phyloP scores from a whole-genome alignment of 2,329 filamentous ascomycete genomes.

The Colletotrichum abscissum region DNA sequence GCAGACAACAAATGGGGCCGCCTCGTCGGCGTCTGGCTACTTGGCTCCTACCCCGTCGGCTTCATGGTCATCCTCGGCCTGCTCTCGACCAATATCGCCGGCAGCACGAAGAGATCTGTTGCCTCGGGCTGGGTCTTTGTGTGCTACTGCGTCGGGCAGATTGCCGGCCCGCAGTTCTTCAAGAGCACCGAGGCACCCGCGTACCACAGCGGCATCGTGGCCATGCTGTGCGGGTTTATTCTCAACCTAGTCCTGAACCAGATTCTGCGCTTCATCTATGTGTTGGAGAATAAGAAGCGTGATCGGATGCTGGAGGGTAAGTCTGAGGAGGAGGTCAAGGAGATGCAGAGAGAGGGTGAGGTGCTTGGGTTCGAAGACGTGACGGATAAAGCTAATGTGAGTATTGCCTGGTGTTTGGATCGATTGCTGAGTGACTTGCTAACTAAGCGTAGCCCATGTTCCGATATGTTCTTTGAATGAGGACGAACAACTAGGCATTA shows the following conservation, averaged over 20 bases:
- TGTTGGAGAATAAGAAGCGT: constrained; percentile 21
- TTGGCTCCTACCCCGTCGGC: constrained; percentile 29
- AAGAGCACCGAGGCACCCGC: constrained; percentile 35
- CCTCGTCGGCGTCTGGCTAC: constrained; percentile 26
- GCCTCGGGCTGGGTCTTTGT: constrained; percentile 45
- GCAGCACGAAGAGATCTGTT: constrained; percentile 43
- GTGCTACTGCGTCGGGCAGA: constrained; percentile 45
- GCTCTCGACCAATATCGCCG: constrained; percentile 44
- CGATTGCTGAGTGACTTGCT: neutral
- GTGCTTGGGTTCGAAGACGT: constrained; percentile 49
- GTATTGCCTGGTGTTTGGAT: neutral
- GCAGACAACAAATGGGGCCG: constrained; percentile 32
- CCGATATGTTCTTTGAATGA: constrained; percentile 19
- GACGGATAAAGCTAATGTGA: constrained; percentile 48
- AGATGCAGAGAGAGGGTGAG: constrained; percentile 28
- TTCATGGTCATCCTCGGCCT: constrained; percentile 32
- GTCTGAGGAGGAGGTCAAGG: constrained; percentile 26
- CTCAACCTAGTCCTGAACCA: constrained; percentile 29
- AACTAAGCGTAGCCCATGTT: constrained; percentile 19
- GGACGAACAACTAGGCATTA: neutral
- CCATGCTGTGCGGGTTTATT: constrained; percentile 23
- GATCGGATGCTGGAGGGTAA: constrained; percentile 24
- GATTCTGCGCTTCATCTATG: constrained; percentile 19
- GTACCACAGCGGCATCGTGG: constrained; percentile 31
- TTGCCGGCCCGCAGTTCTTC: constrained; percentile 46